Conservation (phyloP, 2,329 filamentous ascomycete species). For the Venturia effusa region DNA sequence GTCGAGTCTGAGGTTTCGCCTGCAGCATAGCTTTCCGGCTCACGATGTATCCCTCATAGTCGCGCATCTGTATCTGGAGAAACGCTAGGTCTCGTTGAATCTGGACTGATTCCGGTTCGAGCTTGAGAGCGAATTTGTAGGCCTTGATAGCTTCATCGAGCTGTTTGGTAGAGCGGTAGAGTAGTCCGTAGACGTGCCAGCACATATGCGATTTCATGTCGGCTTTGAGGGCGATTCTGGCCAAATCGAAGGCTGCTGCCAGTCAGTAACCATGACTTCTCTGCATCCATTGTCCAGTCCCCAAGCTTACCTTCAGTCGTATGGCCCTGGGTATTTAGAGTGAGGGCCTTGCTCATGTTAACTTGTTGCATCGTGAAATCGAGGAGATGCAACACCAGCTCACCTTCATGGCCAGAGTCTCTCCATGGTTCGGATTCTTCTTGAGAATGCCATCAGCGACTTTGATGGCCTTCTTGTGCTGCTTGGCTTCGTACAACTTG, state of each 20-base stretch:
- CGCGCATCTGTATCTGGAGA: constrained; percentile 91
- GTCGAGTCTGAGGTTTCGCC: constrained; percentile 66
- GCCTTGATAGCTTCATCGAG: constrained; percentile 99
- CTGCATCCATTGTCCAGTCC: neutral
- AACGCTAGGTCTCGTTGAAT: constrained; percentile 91
- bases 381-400: neutral
- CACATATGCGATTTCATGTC: constrained; percentile 99
- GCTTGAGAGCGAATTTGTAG: constrained; percentile 86
- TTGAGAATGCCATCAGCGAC: constrained; percentile 91
- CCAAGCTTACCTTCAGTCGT: constrained; percentile 52
- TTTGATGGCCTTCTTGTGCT: constrained; percentile 96
- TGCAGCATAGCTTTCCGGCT: constrained; percentile 83
- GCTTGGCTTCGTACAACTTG: constrained; percentile 94
- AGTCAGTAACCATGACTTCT: neutral
- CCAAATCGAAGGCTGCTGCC: constrained; percentile 64
- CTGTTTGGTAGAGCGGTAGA: constrained; percentile 91
- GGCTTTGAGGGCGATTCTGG: constrained; percentile 82
- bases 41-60: constrained; percentile 86
- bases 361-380: neutral
- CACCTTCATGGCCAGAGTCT: constrained; percentile 92
- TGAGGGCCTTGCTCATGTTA: constrained; percentile 48
- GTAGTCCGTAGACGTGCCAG: constrained; percentile 96
- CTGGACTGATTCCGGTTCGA: constrained; percentile 89
- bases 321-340: constrained; percentile 86
- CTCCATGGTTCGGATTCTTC: constrained; percentile 91